phyloP scores from a whole-genome alignment of 2,329 filamentous ascomycete genomes.

The Beauveria pseudobassiana region DNA sequence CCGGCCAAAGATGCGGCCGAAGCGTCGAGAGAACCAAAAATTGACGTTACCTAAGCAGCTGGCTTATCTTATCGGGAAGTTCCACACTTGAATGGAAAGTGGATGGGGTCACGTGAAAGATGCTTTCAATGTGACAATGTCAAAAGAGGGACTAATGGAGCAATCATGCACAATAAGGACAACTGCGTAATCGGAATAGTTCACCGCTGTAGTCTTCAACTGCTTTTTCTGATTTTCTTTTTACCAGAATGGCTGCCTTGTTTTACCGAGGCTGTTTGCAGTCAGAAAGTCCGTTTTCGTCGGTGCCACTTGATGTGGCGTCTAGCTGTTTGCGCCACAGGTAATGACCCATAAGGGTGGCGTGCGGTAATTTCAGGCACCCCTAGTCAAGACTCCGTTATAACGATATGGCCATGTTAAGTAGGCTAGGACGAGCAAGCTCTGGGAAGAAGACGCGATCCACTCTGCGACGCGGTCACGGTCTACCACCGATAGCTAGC shows the following conservation, averaged over 20 bases:
- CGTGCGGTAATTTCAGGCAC: conserved; percentile 12
- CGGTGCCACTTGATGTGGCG: conserved; percentile 6
- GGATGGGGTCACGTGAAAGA: not conserved
- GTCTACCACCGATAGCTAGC: not conserved
- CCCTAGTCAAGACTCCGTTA: conserved; percentile 9
- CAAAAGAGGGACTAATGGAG: not conserved
- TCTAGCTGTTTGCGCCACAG: conserved; percentile 12
- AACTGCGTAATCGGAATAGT: too few species aligned
- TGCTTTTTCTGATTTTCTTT: not conserved
- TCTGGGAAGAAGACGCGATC: not conserved
- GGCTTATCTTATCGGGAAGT: conserved; percentile 4
- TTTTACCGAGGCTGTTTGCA: conserved; percentile 6
- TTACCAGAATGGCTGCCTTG: too few species aligned
- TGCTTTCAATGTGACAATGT: too few species aligned
- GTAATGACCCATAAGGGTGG: conserved; percentile 1
- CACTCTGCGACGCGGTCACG: conserved; percentile 5
- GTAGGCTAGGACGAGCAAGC: conserved; percentile 3
- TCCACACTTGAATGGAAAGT: not conserved
- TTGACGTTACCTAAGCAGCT: conserved; percentile 10
- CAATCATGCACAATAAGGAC: not conserved
- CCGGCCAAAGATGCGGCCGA: not conserved
- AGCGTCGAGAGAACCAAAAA: not conserved
- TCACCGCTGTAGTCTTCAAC: too few species aligned
- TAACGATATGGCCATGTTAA: conserved; percentile 2
- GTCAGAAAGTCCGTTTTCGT: conserved; percentile 6